A percentile compares a stretch with the other conserved stretches of the same genome.
These are phyloP conservation scores for Thelephora aurantiotincta DNA, from an alignment of 768 basidiomycete genomes.

Conservation along the genomic window DNA sequence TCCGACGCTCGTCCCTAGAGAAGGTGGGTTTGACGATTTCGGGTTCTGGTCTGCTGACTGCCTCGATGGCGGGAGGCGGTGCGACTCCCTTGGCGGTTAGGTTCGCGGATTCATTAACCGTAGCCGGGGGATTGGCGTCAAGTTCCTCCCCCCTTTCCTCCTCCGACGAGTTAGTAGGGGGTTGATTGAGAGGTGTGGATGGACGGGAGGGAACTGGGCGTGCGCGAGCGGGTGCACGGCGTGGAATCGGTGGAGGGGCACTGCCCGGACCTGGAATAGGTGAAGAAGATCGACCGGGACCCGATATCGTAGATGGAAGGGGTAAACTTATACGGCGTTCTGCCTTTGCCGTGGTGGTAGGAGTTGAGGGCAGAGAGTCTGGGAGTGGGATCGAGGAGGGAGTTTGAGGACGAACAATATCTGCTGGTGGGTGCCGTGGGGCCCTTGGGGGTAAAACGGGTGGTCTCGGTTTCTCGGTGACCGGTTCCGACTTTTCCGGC, in stretches of 20 bases:
- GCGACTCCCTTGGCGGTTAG: neutral
- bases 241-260: slow-evolving; percentile 45
- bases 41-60: too few relatives aligned
- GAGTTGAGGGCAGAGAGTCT: slow-evolving; percentile 15
- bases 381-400: slow-evolving; percentile 14
- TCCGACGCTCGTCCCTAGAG: too few relatives aligned
- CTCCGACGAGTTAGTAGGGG: too few relatives aligned
- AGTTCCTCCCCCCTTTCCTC: slow-evolving; percentile 2
- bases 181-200: neutral
- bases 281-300: slow-evolving; percentile 27
- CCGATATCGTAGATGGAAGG: neutral
- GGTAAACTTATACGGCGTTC: neutral
- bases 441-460: slow-evolving; percentile 36
- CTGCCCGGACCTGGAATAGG: slow-evolving; percentile 24
- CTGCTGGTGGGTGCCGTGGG: neutral
- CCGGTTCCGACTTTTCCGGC: too few relatives aligned
- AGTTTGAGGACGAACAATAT: slow-evolving; percentile 7
- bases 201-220: slow-evolving; percentile 15
- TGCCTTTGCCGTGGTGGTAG: slow-evolving; percentile 5
- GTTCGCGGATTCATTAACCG: slow-evolving; percentile 4
- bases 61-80: too few relatives aligned
- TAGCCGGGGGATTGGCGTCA: slow-evolving; percentile 14
- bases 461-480: slow-evolving; percentile 26
- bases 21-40: too few relatives aligned
- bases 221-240: slow-evolving; percentile 45